These are phyloP conservation scores for Platanthera guangdongensis DNA, from an alignment of 106 monocot species.

Conservation along the genomic window DNA sequence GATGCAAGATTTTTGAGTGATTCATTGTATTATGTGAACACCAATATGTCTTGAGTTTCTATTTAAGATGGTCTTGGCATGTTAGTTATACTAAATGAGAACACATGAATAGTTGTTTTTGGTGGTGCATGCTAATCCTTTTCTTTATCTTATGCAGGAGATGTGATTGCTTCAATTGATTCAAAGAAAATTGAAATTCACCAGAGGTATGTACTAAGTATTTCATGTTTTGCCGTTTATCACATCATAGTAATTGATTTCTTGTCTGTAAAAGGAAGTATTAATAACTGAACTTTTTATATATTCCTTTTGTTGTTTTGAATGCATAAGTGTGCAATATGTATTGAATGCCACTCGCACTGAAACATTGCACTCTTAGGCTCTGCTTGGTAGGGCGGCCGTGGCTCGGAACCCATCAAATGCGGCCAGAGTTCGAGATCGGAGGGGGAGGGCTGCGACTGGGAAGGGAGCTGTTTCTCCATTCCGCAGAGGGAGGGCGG, in stretches of 20 bases:
- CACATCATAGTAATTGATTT: neutral
- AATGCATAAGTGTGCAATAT: neutral
- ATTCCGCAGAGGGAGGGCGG: no score
- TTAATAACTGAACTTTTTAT: neutral
- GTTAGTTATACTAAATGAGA: neutral
- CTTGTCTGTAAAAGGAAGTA: neutral
- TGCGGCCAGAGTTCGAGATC: no score
- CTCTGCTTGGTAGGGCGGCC: no score
- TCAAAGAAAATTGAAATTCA: conserved; percentile 68
- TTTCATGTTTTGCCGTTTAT: neutral
- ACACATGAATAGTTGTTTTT: neutral
- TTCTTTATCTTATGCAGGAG: conserved; percentile 38
- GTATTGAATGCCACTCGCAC: neutral
- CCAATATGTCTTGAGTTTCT: neutral
- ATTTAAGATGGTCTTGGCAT: neutral
- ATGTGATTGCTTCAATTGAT: conserved; percentile 77
- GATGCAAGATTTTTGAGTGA: neutral
- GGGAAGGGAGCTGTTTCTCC: no score
- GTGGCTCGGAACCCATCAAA: no score
- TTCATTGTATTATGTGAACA: neutral
- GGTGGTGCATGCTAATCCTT: neutral
- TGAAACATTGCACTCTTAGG: neutral
- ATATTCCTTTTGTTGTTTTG: neutral
- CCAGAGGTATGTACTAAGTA: conserved; percentile 56
- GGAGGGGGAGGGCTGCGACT: no score